Conservation (phyloP, 2,329 filamentous ascomycete species). For the Mycogone perniciosa region DNA sequence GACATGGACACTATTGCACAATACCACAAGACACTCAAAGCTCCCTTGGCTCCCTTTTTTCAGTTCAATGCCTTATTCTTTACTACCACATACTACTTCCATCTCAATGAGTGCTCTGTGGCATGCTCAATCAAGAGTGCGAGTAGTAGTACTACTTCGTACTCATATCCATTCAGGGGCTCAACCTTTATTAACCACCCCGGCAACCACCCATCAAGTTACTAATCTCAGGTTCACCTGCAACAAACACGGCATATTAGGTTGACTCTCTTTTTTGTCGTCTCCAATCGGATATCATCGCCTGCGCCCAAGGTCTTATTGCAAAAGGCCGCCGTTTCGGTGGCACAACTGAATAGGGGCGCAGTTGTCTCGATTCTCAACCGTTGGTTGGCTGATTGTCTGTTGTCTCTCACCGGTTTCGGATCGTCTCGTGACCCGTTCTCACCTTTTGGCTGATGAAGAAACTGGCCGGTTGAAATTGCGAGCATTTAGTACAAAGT, state of each 20-base stretch:
- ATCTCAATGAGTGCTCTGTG: no score
- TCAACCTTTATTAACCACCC: neutral
- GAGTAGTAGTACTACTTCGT: no score
- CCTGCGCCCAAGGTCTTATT: neutral
- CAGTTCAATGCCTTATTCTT: no score
- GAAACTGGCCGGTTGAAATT: neutral
- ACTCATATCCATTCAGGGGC: no score
- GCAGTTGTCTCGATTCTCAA: neutral
- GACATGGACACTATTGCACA: no score
- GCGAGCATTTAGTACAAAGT: neutral
- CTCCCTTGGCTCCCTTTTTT: neutral
- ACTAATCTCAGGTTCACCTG: constrained; percentile 10
- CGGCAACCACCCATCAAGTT: neutral
- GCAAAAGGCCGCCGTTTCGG: neutral
- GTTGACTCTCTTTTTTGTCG: neutral
- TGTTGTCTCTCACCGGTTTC: neutral
- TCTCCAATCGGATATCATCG: neutral
- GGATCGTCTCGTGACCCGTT: neutral
- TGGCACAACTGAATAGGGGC: neutral
- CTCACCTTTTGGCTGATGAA: neutral
- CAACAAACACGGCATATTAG: neutral
- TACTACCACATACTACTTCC: no score
- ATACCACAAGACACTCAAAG: neutral
- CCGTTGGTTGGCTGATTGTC: neutral
- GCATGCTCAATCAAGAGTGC: no score